Conservation (phyloP, 2,329 filamentous ascomycete species). For the Coccinonectria pachysandricola region DNA sequence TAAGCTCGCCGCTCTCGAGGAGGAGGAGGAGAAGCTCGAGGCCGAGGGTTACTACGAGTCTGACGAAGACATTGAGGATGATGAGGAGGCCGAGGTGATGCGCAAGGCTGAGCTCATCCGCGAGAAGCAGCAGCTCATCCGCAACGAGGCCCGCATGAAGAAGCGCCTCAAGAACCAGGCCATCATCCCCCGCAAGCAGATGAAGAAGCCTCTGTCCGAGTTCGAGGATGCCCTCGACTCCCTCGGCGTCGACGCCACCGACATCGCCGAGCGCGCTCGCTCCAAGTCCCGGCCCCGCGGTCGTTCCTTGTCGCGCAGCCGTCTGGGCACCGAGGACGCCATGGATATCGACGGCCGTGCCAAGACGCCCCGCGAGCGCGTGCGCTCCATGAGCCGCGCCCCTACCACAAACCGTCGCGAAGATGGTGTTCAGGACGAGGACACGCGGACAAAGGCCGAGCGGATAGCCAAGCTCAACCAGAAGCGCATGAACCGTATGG, state of each 20-base stretch:
- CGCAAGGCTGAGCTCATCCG: conserved; percentile 93
- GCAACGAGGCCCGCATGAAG: conserved; percentile 89
- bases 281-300: conserved; percentile 56
- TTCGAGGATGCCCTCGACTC: conserved; percentile 79
- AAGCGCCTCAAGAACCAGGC: conserved; percentile 97
- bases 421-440: conserved; percentile 64
- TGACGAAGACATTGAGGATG: conserved; percentile 72
- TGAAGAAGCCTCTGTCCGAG: conserved; percentile 73
- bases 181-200: conserved; percentile 74
- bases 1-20: conserved; percentile 84
- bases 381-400: conserved; percentile 63
- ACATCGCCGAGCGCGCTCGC: conserved; percentile 63
- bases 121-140: conserved; percentile 85
- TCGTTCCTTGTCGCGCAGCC: conserved; percentile 55
- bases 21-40: conserved; percentile 88
- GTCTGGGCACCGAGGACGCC: conserved; percentile 52
- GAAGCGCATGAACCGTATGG: conserved; percentile 98
- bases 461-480: conserved; percentile 80
- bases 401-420: conserved; percentile 55
- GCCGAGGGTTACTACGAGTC: conserved; percentile 90
- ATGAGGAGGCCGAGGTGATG: conserved; percentile 75
- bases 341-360: conserved; percentile 62
- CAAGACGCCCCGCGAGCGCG: conserved; percentile 39
- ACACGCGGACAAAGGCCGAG: conserved; percentile 67
- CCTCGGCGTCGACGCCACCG: conserved; percentile 74